Evolutionary conservation across 129 eudicot species (phyloP).

Genomic region (Lactuca sativa): DNA sequence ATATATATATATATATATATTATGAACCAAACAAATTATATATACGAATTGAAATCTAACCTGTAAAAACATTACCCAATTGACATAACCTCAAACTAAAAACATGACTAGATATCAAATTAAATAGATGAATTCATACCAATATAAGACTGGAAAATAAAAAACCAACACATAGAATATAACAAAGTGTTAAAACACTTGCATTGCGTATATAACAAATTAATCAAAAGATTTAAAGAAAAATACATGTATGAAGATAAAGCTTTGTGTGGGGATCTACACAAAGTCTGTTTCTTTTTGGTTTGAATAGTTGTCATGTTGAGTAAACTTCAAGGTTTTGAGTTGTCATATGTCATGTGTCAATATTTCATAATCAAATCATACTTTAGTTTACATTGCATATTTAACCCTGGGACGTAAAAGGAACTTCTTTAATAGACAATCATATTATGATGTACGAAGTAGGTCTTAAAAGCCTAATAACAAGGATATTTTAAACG

Average conservation of each 20-base stretch:
- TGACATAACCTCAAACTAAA: neutral
- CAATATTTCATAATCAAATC: conserved; percentile 22
- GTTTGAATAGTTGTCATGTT: conserved; percentile 41
- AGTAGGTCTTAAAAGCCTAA: too few species aligned
- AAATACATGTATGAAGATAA: conserved; percentile 1
- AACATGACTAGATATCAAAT: neutral
- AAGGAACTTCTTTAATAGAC: neutral
- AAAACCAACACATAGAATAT: neutral
- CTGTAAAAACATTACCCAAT: neutral
- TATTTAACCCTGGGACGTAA: neutral
- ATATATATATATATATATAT: too few species aligned
- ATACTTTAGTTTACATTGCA: conserved; percentile 10
- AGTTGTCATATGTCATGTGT: conserved; percentile 41
- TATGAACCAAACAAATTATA: neutral
- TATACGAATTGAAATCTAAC: neutral
- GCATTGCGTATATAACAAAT: conserved; percentile 1
- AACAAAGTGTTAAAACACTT: neutral
- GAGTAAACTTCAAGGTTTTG: conserved; percentile 42
- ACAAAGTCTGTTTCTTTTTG: conserved; percentile 28
- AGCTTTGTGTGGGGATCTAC: conserved; percentile 26
- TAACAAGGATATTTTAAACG: too few species aligned
- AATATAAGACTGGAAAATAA: neutral
- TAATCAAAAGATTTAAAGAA: neutral
- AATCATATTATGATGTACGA: too few species aligned
- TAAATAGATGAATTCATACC: neutral